Evolutionary conservation across 2,329 filamentous ascomycete genomes (phyloP), one percentile per base, ranked within the genome.

Genomic region (Aspergillus sp.): DNA sequence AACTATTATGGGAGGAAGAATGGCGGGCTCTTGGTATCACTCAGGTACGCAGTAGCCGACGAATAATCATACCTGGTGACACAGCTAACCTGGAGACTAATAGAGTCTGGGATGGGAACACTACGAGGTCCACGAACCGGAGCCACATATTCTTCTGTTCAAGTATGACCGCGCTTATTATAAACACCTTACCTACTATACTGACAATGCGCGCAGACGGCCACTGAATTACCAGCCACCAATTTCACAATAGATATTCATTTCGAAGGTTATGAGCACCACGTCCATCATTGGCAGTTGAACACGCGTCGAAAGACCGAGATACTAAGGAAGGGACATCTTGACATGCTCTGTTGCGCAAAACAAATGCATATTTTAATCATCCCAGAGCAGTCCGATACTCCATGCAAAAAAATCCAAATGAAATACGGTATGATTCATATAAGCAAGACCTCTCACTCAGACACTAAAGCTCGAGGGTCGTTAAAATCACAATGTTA

Each of bases 91-190:
- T 42, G 13, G 18, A 8, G 15, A 55, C 11, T 18, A 41, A 49
- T 72, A 98, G 93, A 98, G 93, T 81, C 81, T 99, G 69, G 95
- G 95, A 57, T 99, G 95, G 95, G 93, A 98, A 75, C 95, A 99
- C 76, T 99, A 99, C 74, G 95, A 99, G 77, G 95, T 99, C 54
- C 95, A 99, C 76, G 95, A 98, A 76, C 95, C 95, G 43, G 95
- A 99, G 79, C 95, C 95, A 64, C 95, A 99, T 76, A 99, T 99
- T 70, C 84, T 99, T 55, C 85, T 99, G 32, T 99, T 99, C 85
- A 99, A 99, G 93, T 97, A 80, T 76, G 90, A 56, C 57, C 43
- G 60, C 59, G 34, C 51, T 59, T 60, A 61, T 62, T 52, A 65
- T 55, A 57, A 66, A 2, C 12, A 3, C 12, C 20, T 4, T 22